Evolutionary conservation across 371 early-diverging fungal species (phyloP), one percentile per base, ranked within the genome.

Genomic region (Rhizopus stolonifer): DNA sequence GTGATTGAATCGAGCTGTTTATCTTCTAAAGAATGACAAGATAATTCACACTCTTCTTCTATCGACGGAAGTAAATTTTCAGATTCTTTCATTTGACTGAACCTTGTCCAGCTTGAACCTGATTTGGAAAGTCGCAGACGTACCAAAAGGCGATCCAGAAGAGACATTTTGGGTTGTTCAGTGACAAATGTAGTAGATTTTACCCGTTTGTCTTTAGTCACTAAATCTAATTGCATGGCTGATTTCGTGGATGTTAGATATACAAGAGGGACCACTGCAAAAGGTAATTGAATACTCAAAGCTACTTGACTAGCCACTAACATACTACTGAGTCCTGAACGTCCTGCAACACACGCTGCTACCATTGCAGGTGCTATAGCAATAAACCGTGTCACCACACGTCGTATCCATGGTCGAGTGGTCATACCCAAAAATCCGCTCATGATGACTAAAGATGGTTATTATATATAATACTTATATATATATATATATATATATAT

Each of bases 271-370:
- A 88, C 76, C 8, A 92, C 84, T 0, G 89, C 89, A 69, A 91
- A 91, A 4, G 91, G 91, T 18, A 92, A 60, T 61, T 91, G 91
- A 25, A 90, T 65, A 55, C 83, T 83, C 45, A 92, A 61, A 0
- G 88, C 86, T 8, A 92, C 91, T 63, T 92, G 93, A 60, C 83
- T 83, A 14, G 72, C 81, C n/a, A 88, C 77, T 25, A 92, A 64
- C 54, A 91, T 70, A 23, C 77, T 64, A 36, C 82, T 79, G 22
- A 90, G 58, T 17, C 90, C 89, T 29, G 67, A 56, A 39, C 84
- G 70, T 5, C 93, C 91, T 22, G 72, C 69, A 22, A 84, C 54
- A 36, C 88, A 56, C 13, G 84, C 89, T 45, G 85, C 87, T 5
- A 78, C 69, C 74, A 91, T 73, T 5, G 91, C 90, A 1, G 93